Percentiles rank a stretch among this genome's conserved stretches.
phyloP scores from a whole-genome alignment of 179 eudicot species.

The Vitellaria paradoxa region DNA sequence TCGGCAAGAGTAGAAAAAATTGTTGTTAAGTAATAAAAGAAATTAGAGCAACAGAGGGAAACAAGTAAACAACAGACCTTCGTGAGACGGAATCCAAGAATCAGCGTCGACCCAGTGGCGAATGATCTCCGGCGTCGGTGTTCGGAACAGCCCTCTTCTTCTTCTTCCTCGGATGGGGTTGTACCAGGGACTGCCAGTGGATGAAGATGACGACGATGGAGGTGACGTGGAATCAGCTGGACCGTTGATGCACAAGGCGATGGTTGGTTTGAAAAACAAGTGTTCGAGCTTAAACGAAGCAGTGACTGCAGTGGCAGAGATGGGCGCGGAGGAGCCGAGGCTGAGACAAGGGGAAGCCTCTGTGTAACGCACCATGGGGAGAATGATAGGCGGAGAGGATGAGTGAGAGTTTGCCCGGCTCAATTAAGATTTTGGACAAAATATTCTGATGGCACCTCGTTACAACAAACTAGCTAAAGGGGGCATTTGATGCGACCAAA shows the following conservation, averaged over 20 bases:
- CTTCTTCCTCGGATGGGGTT: background rate
- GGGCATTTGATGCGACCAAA: too few relatives aligned
- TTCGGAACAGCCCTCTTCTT: background rate
- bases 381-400: background rate
- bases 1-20: too few relatives aligned
- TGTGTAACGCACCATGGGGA: background rate
- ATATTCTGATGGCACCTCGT: too few relatives aligned
- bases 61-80: background rate
- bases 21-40: too few relatives aligned
- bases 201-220: background rate
- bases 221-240: background rate
- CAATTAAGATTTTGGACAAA: too few relatives aligned
- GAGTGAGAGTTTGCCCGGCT: too few relatives aligned
- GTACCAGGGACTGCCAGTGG: background rate
- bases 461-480: too few relatives aligned
- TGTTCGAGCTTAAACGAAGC: background rate
- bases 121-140: background rate
- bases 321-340: background rate
- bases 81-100: background rate
- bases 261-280: background rate
- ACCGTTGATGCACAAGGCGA: background rate
- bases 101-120: constrained; percentile 4
- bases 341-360: background rate
- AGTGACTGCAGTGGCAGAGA: background rate
- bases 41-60: too few relatives aligned